Evolutionary conservation across 2,329 filamentous ascomycete species (phyloP), one percentile per base, ranked within the genome.

Genomic region (Harringtonia aguacate): DNA sequence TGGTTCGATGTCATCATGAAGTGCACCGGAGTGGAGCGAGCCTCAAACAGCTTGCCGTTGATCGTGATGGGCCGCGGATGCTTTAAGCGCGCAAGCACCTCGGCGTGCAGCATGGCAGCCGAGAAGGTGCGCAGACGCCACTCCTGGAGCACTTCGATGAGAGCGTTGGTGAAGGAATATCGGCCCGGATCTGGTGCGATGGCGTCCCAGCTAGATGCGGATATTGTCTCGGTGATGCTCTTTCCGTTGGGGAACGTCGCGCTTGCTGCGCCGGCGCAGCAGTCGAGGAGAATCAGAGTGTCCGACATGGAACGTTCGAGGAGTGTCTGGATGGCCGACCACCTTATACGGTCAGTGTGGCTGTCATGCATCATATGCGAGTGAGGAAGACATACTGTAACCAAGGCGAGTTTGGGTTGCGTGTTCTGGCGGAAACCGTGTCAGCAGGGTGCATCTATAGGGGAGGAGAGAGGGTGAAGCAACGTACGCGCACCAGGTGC

Each of bases 1-100:
- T 77, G 73, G 46, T 78, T 76, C 17, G 72, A 66, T 3, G 75
- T 78, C 73, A 77, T 77, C 71, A 78, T 78, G 52, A 77, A 77
- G 51, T 79, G 75, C 5, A 78, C 72, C 0, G 75, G 74, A 0
- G 75, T 78, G 3, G 73, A 74, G 33, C 74, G 67, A 30, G 72
- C 70, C 52, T 78, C 74, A 38, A 75, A 75, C 17, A 70, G 66
- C 56, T 70, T 73, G 42, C 75, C 75, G 49, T 78, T 75, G 51
- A 73, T 69, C 45, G 70, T 66, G 50, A 76, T 70, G 18, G 73
- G 74, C 8, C 74, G 63, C 6, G 75, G 75, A 48, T 78, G 75
- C 52, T 78, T 79, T 2, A 79, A 55, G 3, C 74, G 70, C n/a
- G 74, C 74, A 15, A 79, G 62, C 9, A 78, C 64, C 51, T 79